A percentile compares a stretch with the other conserved stretches of the same genome.
Conservation (phyloP, 1,284 basidiomycete genomes). For the Exobasidium rhododendri region DNA sequence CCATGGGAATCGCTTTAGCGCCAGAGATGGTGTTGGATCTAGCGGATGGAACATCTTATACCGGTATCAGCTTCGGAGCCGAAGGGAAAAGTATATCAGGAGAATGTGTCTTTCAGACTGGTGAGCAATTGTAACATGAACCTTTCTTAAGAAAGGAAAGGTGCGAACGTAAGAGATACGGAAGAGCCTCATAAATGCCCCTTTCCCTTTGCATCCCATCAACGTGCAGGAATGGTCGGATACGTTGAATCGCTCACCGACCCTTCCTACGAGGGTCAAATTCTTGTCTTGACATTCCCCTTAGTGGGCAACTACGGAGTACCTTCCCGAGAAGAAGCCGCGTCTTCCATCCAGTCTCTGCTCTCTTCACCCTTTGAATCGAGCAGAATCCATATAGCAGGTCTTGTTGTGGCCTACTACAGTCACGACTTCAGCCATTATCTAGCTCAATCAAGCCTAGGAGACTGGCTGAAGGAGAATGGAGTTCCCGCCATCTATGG, state of each 20-base stretch:
- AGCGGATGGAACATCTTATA: slow-evolving; percentile 80
- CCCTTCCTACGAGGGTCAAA: slow-evolving; percentile 97
- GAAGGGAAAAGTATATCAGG: slow-evolving; percentile 85
- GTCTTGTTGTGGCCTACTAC: slow-evolving; percentile 89
- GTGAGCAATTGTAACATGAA: slow-evolving; percentile 60
- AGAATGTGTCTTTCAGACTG: slow-evolving; percentile 99
- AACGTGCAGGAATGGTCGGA: slow-evolving; percentile 80
- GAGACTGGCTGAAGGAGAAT: slow-evolving; percentile 92
- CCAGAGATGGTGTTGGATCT: slow-evolving; percentile 74
- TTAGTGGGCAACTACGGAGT: slow-evolving; percentile 98
- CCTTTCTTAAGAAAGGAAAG: slow-evolving; percentile 8
- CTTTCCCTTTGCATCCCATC: background rate
- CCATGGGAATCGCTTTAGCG: slow-evolving; percentile 17
- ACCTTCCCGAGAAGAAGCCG: slow-evolving; percentile 65
- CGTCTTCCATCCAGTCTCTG: slow-evolving; percentile 58
- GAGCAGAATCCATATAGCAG: slow-evolving; percentile 86
- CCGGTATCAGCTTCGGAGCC: slow-evolving; percentile 91
- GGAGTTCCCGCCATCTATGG: slow-evolving; percentile 92
- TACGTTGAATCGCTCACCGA: slow-evolving; percentile 98
- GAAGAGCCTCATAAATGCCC: background rate
- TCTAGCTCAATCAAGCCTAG: slow-evolving; percentile 82
- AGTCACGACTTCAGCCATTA: slow-evolving; percentile 88
- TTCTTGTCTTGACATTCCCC: slow-evolving; percentile 94
- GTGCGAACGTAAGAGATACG: slow-evolving; percentile 14
- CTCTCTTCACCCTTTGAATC: slow-evolving; percentile 72